These are phyloP conservation scores for Podaxis sp. DNA, from an alignment of 768 basidiomycete species.

Conservation along the genomic window DNA sequence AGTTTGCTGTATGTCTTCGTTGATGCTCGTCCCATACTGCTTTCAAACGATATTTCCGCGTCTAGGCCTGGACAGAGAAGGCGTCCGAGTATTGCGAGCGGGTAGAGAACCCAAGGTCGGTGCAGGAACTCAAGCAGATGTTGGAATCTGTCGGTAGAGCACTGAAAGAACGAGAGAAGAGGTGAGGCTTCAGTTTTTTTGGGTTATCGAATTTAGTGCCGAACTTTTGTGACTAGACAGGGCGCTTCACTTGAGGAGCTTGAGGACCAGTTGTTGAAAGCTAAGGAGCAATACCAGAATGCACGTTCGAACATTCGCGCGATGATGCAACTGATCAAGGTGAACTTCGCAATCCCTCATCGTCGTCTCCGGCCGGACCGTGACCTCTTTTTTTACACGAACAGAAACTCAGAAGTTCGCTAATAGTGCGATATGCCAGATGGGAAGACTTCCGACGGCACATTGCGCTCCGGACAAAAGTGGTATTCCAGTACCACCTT, in stretches of 20 bases:
- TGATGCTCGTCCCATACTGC: neutral
- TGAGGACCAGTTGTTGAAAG: slow-evolving; percentile 63
- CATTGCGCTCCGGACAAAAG: slow-evolving; percentile 83
- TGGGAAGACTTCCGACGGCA: slow-evolving; percentile 90
- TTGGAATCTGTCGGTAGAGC: slow-evolving; percentile 62
- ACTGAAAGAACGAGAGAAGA: slow-evolving; percentile 60
- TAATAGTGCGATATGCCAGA: slow-evolving; percentile 57
- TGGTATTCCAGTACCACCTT: slow-evolving; percentile 78
- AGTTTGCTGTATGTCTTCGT: slow-evolving; percentile 51
- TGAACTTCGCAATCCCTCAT: slow-evolving; percentile 22
- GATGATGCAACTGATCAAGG: slow-evolving; percentile 64
- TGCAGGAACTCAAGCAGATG: slow-evolving; percentile 51
- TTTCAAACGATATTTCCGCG: neutral
- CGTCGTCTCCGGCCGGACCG: neutral
- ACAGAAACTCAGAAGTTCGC: slow-evolving; percentile 65
- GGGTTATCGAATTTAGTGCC: neutral
- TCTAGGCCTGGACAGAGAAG: slow-evolving; percentile 58
- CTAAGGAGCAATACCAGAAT: slow-evolving; percentile 51
- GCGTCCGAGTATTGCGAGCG: slow-evolving; percentile 61
- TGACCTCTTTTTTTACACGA: neutral
- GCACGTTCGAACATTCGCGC: slow-evolving; percentile 61
- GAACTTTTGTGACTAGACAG: slow-evolving; percentile 39
- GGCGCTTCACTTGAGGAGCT: slow-evolving; percentile 79
- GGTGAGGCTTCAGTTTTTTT: slow-evolving; percentile 30
- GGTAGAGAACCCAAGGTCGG: slow-evolving; percentile 53